phyloP scores from a whole-genome alignment of 1,139 yeast genomes.

The Candida labiduridarum region DNA sequence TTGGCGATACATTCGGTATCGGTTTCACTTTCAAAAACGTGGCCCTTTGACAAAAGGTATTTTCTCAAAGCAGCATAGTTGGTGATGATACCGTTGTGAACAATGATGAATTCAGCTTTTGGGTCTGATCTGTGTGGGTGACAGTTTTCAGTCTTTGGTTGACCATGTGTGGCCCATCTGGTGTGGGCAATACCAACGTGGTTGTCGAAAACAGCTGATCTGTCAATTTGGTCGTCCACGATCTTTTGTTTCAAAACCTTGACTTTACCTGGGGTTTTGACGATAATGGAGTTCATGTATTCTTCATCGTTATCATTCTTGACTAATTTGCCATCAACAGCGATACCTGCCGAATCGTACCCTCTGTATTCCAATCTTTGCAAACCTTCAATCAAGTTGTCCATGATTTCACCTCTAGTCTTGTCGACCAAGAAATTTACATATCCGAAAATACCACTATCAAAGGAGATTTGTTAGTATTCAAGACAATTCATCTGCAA shows the following conservation, averaged over 20 bases:
- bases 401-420: conserved; percentile 89
- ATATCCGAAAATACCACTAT: conserved; percentile 97
- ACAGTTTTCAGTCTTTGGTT: conserved; percentile 81
- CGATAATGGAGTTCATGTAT: conserved; percentile 40
- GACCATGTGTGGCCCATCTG: conserved; percentile 99
- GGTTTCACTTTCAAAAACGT: conserved; percentile 85
- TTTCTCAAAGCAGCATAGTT: conserved; percentile 90
- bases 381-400: conserved; percentile 86
- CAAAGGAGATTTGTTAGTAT: conserved; percentile 6
- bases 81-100: conserved; percentile 98
- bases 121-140: conserved; percentile 95
- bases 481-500: not conserved
- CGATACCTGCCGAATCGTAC: conserved; percentile 95
- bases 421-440: conserved; percentile 93
- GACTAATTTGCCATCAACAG: conserved; percentile 84
- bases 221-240: conserved; percentile 54
- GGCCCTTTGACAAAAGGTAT: conserved; percentile 78
- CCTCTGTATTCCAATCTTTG: conserved; percentile 97
- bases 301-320: conserved; percentile 24
- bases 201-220: conserved; percentile 67
- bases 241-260: conserved; percentile 74
- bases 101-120: conserved; percentile 81
- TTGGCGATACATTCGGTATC: conserved; percentile 98
- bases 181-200: conserved; percentile 99
- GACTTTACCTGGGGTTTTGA: conserved; percentile 92